Evolutionary conservation across 768 basidiomycete species (phyloP), one percentile per base, ranked within the genome.

Genomic region (Pisolithus sp.): DNA sequence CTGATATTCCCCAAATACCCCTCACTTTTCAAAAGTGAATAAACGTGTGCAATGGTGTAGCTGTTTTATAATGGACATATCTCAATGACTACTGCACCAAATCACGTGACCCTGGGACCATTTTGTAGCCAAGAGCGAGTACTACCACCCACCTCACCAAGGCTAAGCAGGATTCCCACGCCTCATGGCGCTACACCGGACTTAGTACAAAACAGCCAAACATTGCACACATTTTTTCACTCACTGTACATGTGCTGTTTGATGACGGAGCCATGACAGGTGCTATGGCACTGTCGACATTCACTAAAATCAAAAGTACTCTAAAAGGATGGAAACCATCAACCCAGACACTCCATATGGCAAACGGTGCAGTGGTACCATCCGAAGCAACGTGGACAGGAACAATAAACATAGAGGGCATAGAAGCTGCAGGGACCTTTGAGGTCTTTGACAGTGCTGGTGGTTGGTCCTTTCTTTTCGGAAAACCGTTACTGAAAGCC

Each of bases 321-420:
- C 40, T 41, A 7, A 18, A 41, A 4, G 40, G 20, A 2, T 41
- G 40, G 40, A 20, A 9, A 20, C 40, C 20, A 21, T 41, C 40
- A n/a, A 41, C 9, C n/a, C 40, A 41, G 9, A 5, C 40, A 7
- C 54, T 73, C 5, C 41, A 61, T 2, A 70, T 73, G 71, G 72
- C 70, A 15, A 62, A 68, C 52, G 66, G 70, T 0, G 9, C 34
- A 0, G 17, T 57, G 7, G 26, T 26, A 4, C 46, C 46, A 13
- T 54, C 54, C 2, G 13, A 51, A n/a, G 59, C 52, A 7, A 21
- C 9, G 0, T 59, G 58, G 61, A 18, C 17, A 10, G 57, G 57
- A 2, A n/a, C 4, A 1, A 28, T 50, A 24, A 2, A 7, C 15
- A 31, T 48, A 15, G 24, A 40, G 5, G 24, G 39, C 5, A 5